phyloP scores from a whole-genome alignment of 352 stramenopile genomes.

The Pythium brachiatum region DNA sequence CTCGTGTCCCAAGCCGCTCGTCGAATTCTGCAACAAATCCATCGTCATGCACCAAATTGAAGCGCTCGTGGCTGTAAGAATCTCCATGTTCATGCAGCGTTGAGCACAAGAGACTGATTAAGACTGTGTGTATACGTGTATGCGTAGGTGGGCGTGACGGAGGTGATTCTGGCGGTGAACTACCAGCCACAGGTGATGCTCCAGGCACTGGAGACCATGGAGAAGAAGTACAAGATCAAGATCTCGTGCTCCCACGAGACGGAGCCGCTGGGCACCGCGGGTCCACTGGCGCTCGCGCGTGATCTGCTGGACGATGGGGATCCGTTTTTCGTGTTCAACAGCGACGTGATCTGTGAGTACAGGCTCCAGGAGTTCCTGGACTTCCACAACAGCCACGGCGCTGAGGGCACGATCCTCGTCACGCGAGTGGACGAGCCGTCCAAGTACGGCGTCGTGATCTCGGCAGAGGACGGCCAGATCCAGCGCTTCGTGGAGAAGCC shows the following conservation, averaged over 20 bases:
- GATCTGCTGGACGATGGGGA: constrained; percentile 83
- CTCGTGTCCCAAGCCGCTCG: constrained; percentile 87
- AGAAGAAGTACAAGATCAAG: constrained; percentile 88
- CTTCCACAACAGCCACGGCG: constrained; percentile 77
- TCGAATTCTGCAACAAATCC: constrained; percentile 92
- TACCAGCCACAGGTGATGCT: constrained; percentile 90
- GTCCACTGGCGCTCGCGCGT: constrained; percentile 74
- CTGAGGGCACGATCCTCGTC: constrained; percentile 79
- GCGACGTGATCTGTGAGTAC: constrained; percentile 88
- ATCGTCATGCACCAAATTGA: constrained; percentile 90
- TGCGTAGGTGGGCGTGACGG: constrained; percentile 83
- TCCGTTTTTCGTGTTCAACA: constrained; percentile 91
- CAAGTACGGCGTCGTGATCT: constrained; percentile 89
- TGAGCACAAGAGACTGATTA: neutral
- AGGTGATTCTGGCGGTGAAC: constrained; percentile 89
- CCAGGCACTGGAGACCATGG: constrained; percentile 71
- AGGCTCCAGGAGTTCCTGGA: constrained; percentile 69
- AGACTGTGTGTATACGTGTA: constrained; percentile 1
- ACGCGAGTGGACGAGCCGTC: constrained; percentile 86
- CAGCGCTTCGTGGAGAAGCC: constrained; percentile 90
- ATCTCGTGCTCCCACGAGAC: constrained; percentile 89
- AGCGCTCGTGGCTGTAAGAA: constrained; percentile 70
- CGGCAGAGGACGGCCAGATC: constrained; percentile 74
- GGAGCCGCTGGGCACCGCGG: constrained; percentile 80
- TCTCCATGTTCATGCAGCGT: neutral